A percentile compares a stretch with the other conserved stretches of the same genome.
Evolutionary conservation across 2,329 filamentous ascomycete species (phyloP).

Genomic region (Paraphoma sp.): DNA sequence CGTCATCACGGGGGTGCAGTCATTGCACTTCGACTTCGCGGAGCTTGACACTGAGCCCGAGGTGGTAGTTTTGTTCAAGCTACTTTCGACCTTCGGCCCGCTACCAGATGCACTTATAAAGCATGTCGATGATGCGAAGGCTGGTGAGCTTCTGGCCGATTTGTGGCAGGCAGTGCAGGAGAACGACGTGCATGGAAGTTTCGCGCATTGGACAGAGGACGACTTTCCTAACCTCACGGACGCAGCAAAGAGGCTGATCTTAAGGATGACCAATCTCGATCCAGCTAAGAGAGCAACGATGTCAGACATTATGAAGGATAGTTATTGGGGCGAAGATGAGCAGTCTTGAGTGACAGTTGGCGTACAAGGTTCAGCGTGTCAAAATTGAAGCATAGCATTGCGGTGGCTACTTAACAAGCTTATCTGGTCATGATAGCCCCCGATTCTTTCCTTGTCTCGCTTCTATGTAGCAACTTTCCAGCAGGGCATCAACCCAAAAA

Average conservation of each 20-base stretch:
- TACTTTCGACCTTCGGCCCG: constrained; percentile 5
- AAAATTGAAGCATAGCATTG: constrained; percentile 5
- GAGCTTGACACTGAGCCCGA: constrained; percentile 4
- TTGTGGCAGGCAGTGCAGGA: constrained; percentile 25
- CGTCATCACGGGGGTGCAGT: constrained; percentile 5
- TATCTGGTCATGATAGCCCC: constrained; percentile 4
- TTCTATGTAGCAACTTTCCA: constrained; percentile 4
- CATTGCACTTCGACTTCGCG: constrained; percentile 4
- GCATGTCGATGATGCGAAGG: constrained; percentile 24
- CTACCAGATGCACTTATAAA: constrained; percentile 6
- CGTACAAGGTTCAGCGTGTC: constrained; percentile 4
- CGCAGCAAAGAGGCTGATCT: constrained; percentile 37
- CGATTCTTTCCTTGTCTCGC: constrained; percentile 3
- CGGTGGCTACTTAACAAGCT: constrained; percentile 6
- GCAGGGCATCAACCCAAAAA: constrained; percentile 5
- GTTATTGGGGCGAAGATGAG: constrained; percentile 8
- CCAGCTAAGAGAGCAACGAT: constrained; percentile 37
- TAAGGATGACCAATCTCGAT: constrained; percentile 40
- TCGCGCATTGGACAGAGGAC: constrained; percentile 35
- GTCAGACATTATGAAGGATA: constrained; percentile 13
- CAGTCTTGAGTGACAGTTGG: constrained; percentile 4
- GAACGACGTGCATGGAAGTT: constrained; percentile 20
- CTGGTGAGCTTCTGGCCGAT: constrained; percentile 23
- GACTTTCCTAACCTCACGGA: constrained; percentile 36
- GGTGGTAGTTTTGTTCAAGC: constrained; percentile 3